phyloP scores from a whole-genome alignment of 2,329 filamentous ascomycete genomes.

The Pestalotiopsis sp. region DNA sequence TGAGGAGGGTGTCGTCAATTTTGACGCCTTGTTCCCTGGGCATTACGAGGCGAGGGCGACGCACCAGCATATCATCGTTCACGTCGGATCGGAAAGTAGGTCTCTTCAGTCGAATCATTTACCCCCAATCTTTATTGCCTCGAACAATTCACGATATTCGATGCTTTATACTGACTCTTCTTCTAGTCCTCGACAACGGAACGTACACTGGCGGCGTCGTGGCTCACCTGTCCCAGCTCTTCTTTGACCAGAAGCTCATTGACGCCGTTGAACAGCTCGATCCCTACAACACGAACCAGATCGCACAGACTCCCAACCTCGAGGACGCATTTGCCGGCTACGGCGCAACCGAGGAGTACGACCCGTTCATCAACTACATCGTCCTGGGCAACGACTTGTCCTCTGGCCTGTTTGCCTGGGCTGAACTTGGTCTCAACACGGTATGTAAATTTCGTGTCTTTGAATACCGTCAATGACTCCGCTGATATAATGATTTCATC shows the following conservation, averaged over 20 bases:
- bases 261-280: conserved; percentile 36
- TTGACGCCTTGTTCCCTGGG: conserved; percentile 50
- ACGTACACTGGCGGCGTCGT: conserved; percentile 40
- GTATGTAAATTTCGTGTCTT: no score
- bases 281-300: conserved; percentile 41
- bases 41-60: conserved; percentile 42
- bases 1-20: conserved; percentile 47
- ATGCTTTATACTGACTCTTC: background rate
- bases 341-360: conserved; percentile 33
- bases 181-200: conserved; percentile 32
- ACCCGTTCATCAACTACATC: conserved; percentile 55
- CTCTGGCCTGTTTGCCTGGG: conserved; percentile 31
- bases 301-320: conserved; percentile 29
- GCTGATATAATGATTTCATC: no score
- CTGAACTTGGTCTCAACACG: conserved; percentile 31
- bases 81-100: conserved; percentile 31
- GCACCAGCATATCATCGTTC: conserved; percentile 46
- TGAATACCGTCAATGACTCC: no score
- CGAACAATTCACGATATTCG: background rate
- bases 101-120: background rate
- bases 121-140: no score
- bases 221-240: conserved; percentile 45
- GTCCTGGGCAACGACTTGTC: conserved; percentile 22
- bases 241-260: conserved; percentile 41
- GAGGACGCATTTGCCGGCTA: conserved; percentile 31